phyloP scores from a whole-genome alignment of 2,329 filamentous ascomycete species.

The Westerdykella sp. region DNA sequence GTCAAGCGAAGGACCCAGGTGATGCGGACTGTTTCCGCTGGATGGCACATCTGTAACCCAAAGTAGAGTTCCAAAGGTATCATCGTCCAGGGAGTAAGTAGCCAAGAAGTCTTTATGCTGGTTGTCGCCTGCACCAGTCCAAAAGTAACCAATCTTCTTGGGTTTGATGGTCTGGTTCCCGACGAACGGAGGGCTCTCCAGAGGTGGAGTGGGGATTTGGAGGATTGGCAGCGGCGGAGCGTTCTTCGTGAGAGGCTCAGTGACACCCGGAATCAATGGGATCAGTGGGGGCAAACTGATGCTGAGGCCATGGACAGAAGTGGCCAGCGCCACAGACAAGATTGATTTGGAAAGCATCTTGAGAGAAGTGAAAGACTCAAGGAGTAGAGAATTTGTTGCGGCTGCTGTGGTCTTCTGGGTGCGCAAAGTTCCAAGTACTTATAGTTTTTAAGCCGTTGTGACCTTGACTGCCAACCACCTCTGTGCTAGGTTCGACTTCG shows the following conservation, averaged over 20 bases:
- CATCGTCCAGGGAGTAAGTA: slow-evolving; percentile 55
- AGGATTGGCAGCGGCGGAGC: slow-evolving; percentile 53
- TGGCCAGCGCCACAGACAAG: slow-evolving; percentile 15
- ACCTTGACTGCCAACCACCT: not conserved
- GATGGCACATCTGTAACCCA: slow-evolving; percentile 53
- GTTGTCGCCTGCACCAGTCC: slow-evolving; percentile 57
- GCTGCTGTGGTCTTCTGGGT: slow-evolving; percentile 9
- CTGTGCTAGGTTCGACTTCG: not conserved
- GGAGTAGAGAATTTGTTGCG: slow-evolving; percentile 8
- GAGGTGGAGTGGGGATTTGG: slow-evolving; percentile 53
- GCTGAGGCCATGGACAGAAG: slow-evolving; percentile 23
- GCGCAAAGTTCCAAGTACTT: slow-evolving; percentile 10
- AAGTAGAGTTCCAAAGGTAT: slow-evolving; percentile 56
- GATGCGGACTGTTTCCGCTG: slow-evolving; percentile 57
- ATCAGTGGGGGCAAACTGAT: slow-evolving; percentile 49
- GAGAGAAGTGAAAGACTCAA: not conserved
- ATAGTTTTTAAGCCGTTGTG: slow-evolving; percentile 7
- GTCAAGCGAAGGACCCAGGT: slow-evolving; percentile 50
- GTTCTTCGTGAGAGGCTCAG: slow-evolving; percentile 48
- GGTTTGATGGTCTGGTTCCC: slow-evolving; percentile 50
- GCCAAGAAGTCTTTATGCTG: slow-evolving; percentile 54
- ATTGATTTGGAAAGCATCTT: slow-evolving; percentile 19
- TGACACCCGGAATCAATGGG: slow-evolving; percentile 54
- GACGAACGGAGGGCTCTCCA: slow-evolving; percentile 50
- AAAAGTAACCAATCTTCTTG: slow-evolving; percentile 62